Conservation (phyloP, 1,284 basidiomycete genomes). For the Exsudoporus floridanus region DNA sequence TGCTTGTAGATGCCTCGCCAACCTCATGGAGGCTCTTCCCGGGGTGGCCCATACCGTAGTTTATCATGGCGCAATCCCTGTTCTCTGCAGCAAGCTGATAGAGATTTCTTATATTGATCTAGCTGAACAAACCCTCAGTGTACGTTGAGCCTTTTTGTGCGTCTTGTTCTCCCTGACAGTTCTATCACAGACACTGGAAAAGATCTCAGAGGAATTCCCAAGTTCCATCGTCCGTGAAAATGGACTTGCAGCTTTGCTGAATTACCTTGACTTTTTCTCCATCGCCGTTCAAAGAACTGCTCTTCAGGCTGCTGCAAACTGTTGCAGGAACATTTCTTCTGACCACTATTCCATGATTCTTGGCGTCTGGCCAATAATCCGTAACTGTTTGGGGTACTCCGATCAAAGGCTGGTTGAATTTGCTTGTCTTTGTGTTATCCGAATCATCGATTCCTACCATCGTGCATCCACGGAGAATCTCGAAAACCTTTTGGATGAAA, state of each 20-base stretch:
- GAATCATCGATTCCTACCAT: constrained; percentile 87
- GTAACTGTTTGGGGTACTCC: constrained; percentile 85
- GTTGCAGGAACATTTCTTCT: constrained; percentile 84
- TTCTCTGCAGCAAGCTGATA: constrained; percentile 91
- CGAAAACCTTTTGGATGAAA: constrained; percentile 79
- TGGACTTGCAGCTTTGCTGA: constrained; percentile 85
- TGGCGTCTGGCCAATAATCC: constrained; percentile 88
- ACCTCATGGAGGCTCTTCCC: constrained; percentile 94
- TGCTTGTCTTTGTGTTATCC: constrained; percentile 89
- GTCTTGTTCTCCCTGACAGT: constrained; percentile 21
- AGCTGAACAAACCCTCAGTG: constrained; percentile 93
- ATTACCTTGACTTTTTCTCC: constrained; percentile 95
- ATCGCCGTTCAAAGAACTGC: constrained; percentile 95
- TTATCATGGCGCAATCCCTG: constrained; percentile 92
- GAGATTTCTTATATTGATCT: constrained; percentile 97
- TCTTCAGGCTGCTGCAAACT: constrained; percentile 93
- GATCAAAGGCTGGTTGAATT: constrained; percentile 94
- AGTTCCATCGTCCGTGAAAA: constrained; percentile 92
- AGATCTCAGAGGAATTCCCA: constrained; percentile 95
- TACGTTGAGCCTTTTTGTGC: constrained; percentile 47
- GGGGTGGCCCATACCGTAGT: constrained; percentile 93
- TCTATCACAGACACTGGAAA: constrained; percentile 81
- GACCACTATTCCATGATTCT: constrained; percentile 87
- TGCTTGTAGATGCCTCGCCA: constrained; percentile 92
- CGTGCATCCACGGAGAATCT: constrained; percentile 82